Base-by-base conservation (phyloP, 2,329 filamentous ascomycete species). In the Sclerotinia trifoliorum region DNA sequence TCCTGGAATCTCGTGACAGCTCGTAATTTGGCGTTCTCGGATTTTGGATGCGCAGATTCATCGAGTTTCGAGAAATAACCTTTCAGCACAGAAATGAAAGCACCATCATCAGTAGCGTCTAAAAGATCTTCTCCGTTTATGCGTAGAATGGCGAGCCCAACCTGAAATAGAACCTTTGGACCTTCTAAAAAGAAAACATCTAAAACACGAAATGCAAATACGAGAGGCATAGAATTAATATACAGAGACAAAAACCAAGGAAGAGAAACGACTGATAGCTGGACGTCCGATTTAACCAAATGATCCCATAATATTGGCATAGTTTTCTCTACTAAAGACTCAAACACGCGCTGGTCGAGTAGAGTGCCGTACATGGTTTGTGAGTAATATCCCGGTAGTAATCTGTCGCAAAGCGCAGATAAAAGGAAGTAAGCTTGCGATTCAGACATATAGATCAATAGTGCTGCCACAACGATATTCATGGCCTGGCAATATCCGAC, bases 291-390 rank as follows among this genome's bases (percentile, higher is more conserved):
- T 80, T 95, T 96, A 72, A 94, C 91, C n/a, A 99, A 87, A 76
- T 99, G 95, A 29, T 98, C 94, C 94, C 95, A 99, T 21, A 99
- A 85, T 69, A 99, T 90, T 1, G 95, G 95, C 94, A 99, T 98
- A 1, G 95, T 99, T 81, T 93, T 95, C 79, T 99, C 95, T n/a
- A 99, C 95, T 5, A 99, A 84, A 2, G 92, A 96, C 80, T 99
- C 95, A 75, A 99, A 99, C 19, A 99, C 95, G 74, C 95, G 93
- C 76, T 99, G 95, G 77, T 99, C 95, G 51, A 99, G 85, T 6
- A 99, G 84, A 0, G 95, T 99, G 74, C 95, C 95, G 80, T 99
- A 99, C 95, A 99, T 99, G 72, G 96, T 99, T 24, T 91, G 96
- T 6, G 94, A 98, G 79, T 99, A 99, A 81, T 99, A 99, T 5